Evolutionary conservation across 208 protist species (phyloP).

Genomic region (Crithidia fasciculata): DNA sequence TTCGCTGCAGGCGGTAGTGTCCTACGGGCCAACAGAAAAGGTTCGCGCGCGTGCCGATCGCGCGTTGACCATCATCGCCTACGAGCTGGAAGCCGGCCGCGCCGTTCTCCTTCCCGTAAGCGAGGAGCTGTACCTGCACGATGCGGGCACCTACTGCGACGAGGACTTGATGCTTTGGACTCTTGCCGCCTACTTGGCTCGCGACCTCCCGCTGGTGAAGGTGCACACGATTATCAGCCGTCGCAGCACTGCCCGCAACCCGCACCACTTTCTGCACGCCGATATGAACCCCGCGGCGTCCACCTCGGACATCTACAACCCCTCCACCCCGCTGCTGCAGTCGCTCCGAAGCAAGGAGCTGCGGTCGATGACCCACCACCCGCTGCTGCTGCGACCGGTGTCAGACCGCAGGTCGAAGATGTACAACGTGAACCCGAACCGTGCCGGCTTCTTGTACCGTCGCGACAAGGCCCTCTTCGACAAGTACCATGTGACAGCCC

Average conservation of each 20-base stretch:
- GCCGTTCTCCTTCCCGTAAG: slow-evolving; percentile 63
- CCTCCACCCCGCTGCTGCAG: slow-evolving; percentile 57
- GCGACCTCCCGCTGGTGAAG: slow-evolving; percentile 81
- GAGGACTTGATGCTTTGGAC: slow-evolving; percentile 92
- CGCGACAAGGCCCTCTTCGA: slow-evolving; percentile 89
- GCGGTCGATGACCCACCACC: slow-evolving; percentile 63
- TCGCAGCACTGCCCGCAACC: slow-evolving; percentile 48
- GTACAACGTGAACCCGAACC: slow-evolving; percentile 67
- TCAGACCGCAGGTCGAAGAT: slow-evolving; percentile 63
- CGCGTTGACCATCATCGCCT: slow-evolving; percentile 71
- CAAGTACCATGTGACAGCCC: slow-evolving; percentile 83
- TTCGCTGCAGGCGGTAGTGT: slow-evolving; percentile 40
- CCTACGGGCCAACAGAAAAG: slow-evolving; percentile 37
- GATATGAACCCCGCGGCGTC: slow-evolving; percentile 51
- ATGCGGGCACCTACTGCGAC: slow-evolving; percentile 83
- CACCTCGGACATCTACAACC: slow-evolving; percentile 60
- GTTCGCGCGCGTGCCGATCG: slow-evolving; percentile 37
- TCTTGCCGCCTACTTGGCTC: slow-evolving; percentile 75
- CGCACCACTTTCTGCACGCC: slow-evolving; percentile 74
- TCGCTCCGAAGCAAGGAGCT: slow-evolving; percentile 75
- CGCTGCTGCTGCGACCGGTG: slow-evolving; percentile 45
- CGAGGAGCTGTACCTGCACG: slow-evolving; percentile 83
- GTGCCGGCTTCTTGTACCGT: slow-evolving; percentile 83
- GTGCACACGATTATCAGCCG: slow-evolving; percentile 76
- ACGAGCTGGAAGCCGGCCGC: slow-evolving; percentile 76